Percentiles rank a stretch among this genome's conserved stretches.
Conservation (phyloP, 768 basidiomycete species). For the Chalciporus pseudorubinellus region DNA sequence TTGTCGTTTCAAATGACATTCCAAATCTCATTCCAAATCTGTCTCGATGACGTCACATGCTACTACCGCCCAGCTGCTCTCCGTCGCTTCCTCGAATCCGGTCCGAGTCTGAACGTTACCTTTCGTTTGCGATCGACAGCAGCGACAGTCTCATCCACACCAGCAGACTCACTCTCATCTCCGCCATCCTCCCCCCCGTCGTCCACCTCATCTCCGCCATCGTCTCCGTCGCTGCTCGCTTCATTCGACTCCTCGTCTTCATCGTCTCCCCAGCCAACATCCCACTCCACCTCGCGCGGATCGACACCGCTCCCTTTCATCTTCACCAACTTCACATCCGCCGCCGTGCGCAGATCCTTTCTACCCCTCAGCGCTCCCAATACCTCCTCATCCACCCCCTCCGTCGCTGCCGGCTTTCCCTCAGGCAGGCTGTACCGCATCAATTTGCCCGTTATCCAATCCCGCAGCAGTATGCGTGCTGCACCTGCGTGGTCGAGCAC, state of each 20-base stretch:
- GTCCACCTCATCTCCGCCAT: slow-evolving; percentile 36
- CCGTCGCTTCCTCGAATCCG: neutral
- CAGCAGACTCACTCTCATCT: slow-evolving; percentile 25
- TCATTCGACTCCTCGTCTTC: slow-evolving; percentile 41
- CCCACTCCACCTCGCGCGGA: slow-evolving; percentile 40
- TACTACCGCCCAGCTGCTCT: neutral
- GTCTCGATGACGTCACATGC: slow-evolving; percentile 10
- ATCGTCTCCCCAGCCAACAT: slow-evolving; percentile 35
- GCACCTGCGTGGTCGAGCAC: slow-evolving; percentile 70
- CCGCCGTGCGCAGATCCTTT: slow-evolving; percentile 64
- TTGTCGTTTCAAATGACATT: slow-evolving; percentile 15
- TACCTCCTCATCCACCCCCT: slow-evolving; percentile 45
- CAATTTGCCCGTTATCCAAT: slow-evolving; percentile 79
- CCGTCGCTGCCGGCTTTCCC: slow-evolving; percentile 9
- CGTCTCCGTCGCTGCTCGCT: slow-evolving; percentile 38
- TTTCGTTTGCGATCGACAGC: neutral
- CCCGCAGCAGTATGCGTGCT: slow-evolving; percentile 74
- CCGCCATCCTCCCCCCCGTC: slow-evolving; percentile 26
- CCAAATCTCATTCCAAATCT: slow-evolving; percentile 18
- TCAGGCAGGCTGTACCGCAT: slow-evolving; percentile 68
- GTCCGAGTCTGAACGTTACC: neutral
- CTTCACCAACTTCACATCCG: slow-evolving; percentile 56
- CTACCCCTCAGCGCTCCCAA: slow-evolving; percentile 48
- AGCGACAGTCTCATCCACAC: slow-evolving; percentile 25
- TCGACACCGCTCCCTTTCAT: slow-evolving; percentile 42